A percentile compares a stretch with the other conserved stretches of the same genome.
Evolutionary conservation across 345 rosid species (phyloP).

Genomic region (Citrus medica): DNA sequence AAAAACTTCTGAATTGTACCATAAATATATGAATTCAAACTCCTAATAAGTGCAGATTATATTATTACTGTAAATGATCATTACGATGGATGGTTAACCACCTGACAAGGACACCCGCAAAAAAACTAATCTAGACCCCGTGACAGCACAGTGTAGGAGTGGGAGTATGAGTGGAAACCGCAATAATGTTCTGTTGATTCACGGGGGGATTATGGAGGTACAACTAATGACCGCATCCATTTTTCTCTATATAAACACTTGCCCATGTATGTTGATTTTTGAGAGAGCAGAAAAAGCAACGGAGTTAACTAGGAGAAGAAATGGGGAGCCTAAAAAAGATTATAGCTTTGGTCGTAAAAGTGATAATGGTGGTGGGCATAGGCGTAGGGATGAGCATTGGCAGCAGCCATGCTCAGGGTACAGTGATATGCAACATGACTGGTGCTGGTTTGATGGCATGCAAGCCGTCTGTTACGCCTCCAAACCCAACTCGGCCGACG

Average conservation of each 20-base stretch:
- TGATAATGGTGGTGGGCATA: background rate
- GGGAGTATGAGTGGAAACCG: background rate
- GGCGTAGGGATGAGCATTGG: background rate
- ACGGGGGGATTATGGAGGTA: background rate
- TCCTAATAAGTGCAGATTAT: too few relatives aligned
- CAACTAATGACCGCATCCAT: background rate
- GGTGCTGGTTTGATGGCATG: conserved; percentile 37
- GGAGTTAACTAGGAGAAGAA: background rate
- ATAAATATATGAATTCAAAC: too few relatives aligned
- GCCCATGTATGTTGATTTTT: background rate
- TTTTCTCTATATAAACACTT: background rate
- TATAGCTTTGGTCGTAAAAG: background rate
- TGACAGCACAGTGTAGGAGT: background rate
- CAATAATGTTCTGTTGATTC: background rate
- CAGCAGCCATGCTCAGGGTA: conserved; percentile 26
- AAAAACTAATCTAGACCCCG: background rate
- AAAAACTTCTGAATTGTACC: accelerated
- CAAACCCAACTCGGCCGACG: conserved; percentile 37
- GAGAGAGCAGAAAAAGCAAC: background rate
- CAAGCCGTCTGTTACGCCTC: conserved; percentile 45
- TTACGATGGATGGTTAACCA: too few relatives aligned
- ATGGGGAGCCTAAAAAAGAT: conserved; percentile 14
- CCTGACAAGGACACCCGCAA: too few relatives aligned
- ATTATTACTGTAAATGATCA: too few relatives aligned
- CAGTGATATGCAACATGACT: conserved; percentile 39